Base-by-base conservation (phyloP, 2,329 filamentous ascomycete species). In the Sclerotinia trifoliorum region DNA sequence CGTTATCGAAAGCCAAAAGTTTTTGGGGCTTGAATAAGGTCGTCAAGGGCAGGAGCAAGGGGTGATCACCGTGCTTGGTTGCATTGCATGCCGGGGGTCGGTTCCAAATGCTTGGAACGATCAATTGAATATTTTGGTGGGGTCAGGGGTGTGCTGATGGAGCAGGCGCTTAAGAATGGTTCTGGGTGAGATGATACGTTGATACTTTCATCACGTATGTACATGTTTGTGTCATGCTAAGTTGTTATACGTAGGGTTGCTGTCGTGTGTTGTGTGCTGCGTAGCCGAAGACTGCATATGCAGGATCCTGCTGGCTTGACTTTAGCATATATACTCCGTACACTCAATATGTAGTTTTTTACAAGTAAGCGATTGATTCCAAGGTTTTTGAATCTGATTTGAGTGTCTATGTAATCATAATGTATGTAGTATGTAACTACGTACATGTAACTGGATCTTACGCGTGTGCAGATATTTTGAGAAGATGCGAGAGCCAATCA, bases 31-130 rank as follows among this genome's bases (percentile, higher is more conserved):
- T 67, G 35, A 67, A 54, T 44, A 62, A 46, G 48, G 49, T 67
- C 39, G 65, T 60, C 48, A 67, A 51, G 48, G 49, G 48, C 19
- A 46, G 42, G 24, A 62, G 8, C 56, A 67, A 61, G 46, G 56
- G 48, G 24, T 62, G 29, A 67, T 39, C 24, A 49, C 4, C n/a
- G 19, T 51, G 39, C 7, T 24, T 57, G 10, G 57, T 62, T 62
- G 21, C 35, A 62, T 62, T 62, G 55, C 56, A 66, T 51, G 29
- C 61, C 55, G 35, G 56, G 57, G 57, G 24, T 54, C 39, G 46
- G 65, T 67, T 54, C 65, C 65, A 57, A 67, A 24, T 62, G 56
- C 57, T 62, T 54, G 65, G 65, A 62, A 52, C 32, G 65, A 61
- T 66, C n/a, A 29, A 24, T 57, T 13, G 26, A 42, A 26, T 5